Evolutionary conservation across 75 land plant species (phyloP), one percentile per base, ranked within the genome.

Genomic region (Ceratopteris richardii): DNA sequence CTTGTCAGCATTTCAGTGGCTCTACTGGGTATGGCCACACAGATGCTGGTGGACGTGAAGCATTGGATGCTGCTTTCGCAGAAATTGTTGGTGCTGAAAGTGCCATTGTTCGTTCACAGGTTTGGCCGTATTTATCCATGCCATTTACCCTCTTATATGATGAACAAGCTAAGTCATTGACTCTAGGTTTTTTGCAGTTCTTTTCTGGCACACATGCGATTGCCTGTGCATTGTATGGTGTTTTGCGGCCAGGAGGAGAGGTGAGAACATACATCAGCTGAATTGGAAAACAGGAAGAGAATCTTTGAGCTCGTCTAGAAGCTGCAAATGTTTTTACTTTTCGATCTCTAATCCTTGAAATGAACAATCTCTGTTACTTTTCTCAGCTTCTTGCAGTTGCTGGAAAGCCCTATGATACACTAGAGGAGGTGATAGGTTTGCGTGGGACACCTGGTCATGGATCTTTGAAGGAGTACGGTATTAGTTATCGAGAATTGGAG

Each of bases 131-230:
- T 33, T 9, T 33, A 9, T 3, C 9, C 3, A 4, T 9, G 9
- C 3, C 37, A 33, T 33, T 33, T 33, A 3, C 37, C 9, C 7
- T 9, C 37, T 9, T 33, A 4, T 33, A 4, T 33, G 37, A 9
- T 33, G 9, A 9, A 33, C 9, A 9, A 9, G 9, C 37, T 33
- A 4, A 9, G 9, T 9, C 3, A 33, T 3, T 9, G 9, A 33
- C 37, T 33, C 37, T 12, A 19, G 3, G 31, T 51, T 22, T 24
- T 19, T 42, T 59, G 62, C 74, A 92, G 97, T 85, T 92, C 54
- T 92, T 88, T 61, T 92, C 97, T 59, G 97, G 97, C 30, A 92
- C 97, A 28, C 97, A 92, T 82, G 97, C 97, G 0, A 90, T 90
- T 29, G 79, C 96, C 19, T 87, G 88, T 75, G 96, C 96, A 25